These are phyloP conservation scores for Rhizopogon vesiculosus DNA, from an alignment of 768 basidiomycete species.

Conservation along the genomic window DNA sequence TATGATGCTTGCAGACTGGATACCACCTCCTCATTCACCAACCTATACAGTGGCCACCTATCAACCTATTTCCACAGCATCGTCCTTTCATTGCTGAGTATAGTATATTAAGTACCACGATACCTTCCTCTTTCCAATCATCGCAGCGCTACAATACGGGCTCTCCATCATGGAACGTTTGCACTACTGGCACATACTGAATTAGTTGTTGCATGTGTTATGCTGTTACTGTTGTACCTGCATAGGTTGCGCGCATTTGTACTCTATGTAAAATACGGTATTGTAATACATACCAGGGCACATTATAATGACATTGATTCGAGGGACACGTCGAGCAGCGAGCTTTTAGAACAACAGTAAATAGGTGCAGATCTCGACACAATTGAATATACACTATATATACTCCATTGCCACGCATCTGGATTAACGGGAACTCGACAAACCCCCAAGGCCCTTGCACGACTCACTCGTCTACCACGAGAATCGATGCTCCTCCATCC, in stretches of 20 bases:
- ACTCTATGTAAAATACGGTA: neutral
- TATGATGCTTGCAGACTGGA: neutral
- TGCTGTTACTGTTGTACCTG: neutral
- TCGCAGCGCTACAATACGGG: neutral
- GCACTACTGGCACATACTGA: neutral
- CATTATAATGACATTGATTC: neutral
- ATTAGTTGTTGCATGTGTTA: neutral
- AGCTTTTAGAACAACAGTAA: too few species aligned
- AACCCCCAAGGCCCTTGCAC: neutral
- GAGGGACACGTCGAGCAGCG: neutral
- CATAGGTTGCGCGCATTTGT: neutral
- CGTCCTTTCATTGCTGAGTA: neutral
- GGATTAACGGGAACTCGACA: neutral
- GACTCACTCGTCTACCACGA: slow-evolving; percentile 25
- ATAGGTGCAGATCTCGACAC: neutral
- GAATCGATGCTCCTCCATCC: slow-evolving; percentile 62
- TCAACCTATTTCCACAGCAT: neutral
- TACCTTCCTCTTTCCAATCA: neutral
- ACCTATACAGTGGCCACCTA: neutral
- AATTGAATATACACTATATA: neutral
- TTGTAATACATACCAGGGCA: neutral
- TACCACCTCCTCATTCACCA: neutral
- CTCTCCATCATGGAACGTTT: neutral
- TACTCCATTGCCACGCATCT: neutral
- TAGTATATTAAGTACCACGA: neutral